phyloP scores from a whole-genome alignment of 352 stramenopile genomes.

The Pilasporangium apinafurcum region DNA sequence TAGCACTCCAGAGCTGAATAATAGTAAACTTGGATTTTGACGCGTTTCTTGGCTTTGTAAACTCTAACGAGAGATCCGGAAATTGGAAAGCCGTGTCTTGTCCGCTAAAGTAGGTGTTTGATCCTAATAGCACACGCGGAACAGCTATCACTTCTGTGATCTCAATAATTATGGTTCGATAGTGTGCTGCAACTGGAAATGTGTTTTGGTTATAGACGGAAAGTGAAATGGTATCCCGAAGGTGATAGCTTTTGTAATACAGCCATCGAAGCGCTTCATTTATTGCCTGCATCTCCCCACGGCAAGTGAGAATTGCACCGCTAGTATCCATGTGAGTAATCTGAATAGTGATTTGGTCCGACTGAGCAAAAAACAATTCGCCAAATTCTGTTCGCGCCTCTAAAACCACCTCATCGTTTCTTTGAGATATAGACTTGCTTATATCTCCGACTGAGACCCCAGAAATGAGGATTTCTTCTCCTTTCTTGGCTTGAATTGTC shows the following conservation, averaged over 20 bases:
- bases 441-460: constrained; percentile 7
- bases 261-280: constrained; percentile 14
- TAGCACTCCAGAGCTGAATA: constrained; percentile 16
- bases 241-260: constrained; percentile 12
- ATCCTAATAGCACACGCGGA: constrained; percentile 16
- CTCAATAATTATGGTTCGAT: constrained; percentile 13
- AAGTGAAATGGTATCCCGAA: constrained; percentile 12
- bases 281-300: constrained; percentile 2
- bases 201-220: constrained; percentile 7
- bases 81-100: constrained; percentile 45
- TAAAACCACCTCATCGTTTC: constrained; percentile 3
- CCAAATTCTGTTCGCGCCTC: constrained; percentile 5
- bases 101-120: constrained; percentile 19
- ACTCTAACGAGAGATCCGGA: constrained; percentile 19
- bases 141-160: constrained; percentile 16
- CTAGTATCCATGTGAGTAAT: background rate
- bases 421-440: background rate
- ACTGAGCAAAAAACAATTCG: constrained; percentile 1
- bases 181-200: constrained; percentile 3
- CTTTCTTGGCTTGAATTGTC: constrained; percentile 4
- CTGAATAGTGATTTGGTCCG: background rate
- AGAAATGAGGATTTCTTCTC: constrained; percentile 1
- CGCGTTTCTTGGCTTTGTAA: background rate
- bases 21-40: constrained; percentile 1
- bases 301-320: background rate